Evolutionary conservation across 2,329 filamentous ascomycete genomes (phyloP), one percentile per base, ranked within the genome.

Genomic region (Rugonectria rugulosa): DNA sequence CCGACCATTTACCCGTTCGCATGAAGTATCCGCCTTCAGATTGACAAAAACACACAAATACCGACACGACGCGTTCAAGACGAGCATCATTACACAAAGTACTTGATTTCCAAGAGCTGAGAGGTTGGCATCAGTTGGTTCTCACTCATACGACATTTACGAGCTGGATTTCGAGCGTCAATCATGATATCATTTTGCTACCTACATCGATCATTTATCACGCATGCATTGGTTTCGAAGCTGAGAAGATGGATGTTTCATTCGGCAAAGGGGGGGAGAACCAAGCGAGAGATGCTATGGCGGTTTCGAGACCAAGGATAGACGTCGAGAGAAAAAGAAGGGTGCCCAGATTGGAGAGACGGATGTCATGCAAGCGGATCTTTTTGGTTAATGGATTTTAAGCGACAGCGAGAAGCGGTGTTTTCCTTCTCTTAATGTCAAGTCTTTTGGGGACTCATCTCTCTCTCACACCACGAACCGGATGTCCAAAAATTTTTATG

Each of bases 141-240:
- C 52, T 54, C n/a, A 57, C 55, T 40, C 55, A 46, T 55, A 65
- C 58, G 64, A 68, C 52, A 65, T n/a, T 68, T 42, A 62, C 53
- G 63, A 65, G 63, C 54, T 61, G 53, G 43, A 57, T 64, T 52
- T 61, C 36, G 57, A 63, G 60, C 57, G 56, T 49, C 31, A 44
- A 52, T 55, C 37, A 56, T 51, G 40, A n/a, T n/a, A 60, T 60
- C 60, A 62, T 60, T 59, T 59, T 31, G 38, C 10, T 66, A 48
- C 57, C 64, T 64, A 56, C 56, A 65, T 59, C 56, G 46, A 43
- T 66, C 61, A 65, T 66, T 66, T 60, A 55, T 45, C 45, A 53
- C 43, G 53, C 61, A 59, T 66, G 5, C 12, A 32, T 11, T 11
- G 7, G 12, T 29, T 29, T 63, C 54, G 50, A 64, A 51, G 19